phyloP scores from a whole-genome alignment of 140 eudicot genomes.

The Erigeron philadelphicus region DNA sequence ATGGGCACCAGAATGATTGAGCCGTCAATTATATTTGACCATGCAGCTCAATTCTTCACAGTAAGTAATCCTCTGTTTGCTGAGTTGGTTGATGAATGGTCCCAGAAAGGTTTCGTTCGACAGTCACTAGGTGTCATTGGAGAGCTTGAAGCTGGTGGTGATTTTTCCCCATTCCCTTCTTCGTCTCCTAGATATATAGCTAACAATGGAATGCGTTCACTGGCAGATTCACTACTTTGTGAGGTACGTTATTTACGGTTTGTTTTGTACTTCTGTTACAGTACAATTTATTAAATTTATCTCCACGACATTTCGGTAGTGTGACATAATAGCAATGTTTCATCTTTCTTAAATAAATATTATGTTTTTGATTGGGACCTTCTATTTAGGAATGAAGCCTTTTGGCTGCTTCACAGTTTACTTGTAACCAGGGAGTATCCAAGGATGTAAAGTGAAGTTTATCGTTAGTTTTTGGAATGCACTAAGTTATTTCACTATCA shows the following conservation, averaged over 20 bases:
- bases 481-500: no score
- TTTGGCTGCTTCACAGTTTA: no score
- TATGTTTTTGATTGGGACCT: no score
- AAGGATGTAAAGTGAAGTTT: no score
- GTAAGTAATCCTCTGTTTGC: constrained; percentile 61
- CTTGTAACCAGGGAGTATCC: no score
- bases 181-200: constrained; percentile 67
- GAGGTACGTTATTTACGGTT: constrained; percentile 35
- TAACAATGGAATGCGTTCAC: constrained; percentile 87
- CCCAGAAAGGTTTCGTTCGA: constrained; percentile 55
- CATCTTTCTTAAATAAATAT: no score
- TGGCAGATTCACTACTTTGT: constrained; percentile 82
- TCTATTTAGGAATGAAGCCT: no score
- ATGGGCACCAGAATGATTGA: constrained; percentile 83
- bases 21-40: constrained; percentile 71
- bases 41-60: constrained; percentile 92
- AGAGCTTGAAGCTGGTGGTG: constrained; percentile 81
- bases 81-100: constrained; percentile 73
- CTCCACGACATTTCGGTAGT: background rate
- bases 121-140: constrained; percentile 72
- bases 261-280: background rate
- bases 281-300: background rate
- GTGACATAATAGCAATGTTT: no score
- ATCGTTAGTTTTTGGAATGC: no score
- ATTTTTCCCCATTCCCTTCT: constrained; percentile 44